These are phyloP conservation scores for Sodiomyces alkalinus DNA, from an alignment of 2,329 filamentous ascomycete genomes.

Conservation along the genomic window DNA sequence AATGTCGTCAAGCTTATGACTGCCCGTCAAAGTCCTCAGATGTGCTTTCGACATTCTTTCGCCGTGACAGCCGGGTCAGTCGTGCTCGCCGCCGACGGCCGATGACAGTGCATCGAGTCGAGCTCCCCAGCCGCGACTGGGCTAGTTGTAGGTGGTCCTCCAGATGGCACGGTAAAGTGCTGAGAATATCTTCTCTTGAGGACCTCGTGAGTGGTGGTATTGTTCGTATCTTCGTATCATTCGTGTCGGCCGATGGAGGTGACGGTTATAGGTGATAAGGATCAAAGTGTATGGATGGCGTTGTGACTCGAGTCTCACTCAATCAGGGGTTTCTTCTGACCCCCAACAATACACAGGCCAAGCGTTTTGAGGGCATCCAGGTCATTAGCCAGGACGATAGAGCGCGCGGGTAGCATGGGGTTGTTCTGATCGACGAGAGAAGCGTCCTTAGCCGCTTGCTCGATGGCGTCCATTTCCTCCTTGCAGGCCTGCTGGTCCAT, in stretches of 20 bases:
- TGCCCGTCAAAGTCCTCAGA: too few species aligned
- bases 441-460: conserved; percentile 87
- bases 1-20: too few species aligned
- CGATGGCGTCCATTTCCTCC: conserved; percentile 97
- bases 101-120: too few species aligned
- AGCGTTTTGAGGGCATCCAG: conserved; percentile 45
- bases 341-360: conserved; percentile 47
- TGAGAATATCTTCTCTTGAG: background rate
- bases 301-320: conserved; percentile 26
- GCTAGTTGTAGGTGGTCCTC: too few species aligned
- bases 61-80: too few species aligned
- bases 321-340: conserved; percentile 50
- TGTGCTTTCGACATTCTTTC: too few species aligned
- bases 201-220: background rate
- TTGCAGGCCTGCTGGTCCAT: conserved; percentile 92
- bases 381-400: conserved; percentile 68
- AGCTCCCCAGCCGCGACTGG: too few species aligned
- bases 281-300: too few species aligned
- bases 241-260: background rate
- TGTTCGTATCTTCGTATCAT: background rate
- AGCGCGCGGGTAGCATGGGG: conserved; percentile 77
- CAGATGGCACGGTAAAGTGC: too few species aligned
- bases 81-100: too few species aligned
- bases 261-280: too few species aligned
- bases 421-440: conserved; percentile 77